These are phyloP conservation scores for Dothiorella sarmentorum DNA, from an alignment of 2,329 filamentous ascomycete species.

Conservation along the genomic window DNA sequence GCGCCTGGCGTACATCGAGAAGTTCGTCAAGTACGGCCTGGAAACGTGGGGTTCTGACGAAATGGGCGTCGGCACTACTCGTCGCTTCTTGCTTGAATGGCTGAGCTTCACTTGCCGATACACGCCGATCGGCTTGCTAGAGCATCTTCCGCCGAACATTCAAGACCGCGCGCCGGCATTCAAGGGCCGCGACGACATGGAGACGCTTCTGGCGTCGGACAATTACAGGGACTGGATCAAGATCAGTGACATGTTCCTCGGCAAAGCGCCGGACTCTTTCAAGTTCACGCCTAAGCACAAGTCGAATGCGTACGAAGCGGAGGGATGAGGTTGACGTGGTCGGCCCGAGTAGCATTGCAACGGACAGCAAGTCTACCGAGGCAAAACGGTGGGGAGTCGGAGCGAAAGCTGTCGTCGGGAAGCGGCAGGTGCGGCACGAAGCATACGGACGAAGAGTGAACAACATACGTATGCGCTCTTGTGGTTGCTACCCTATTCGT, in stretches of 20 bases:
- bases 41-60: conserved; percentile 97
- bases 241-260: conserved; percentile 98
- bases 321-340: conserved; percentile 26
- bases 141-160: conserved; percentile 80
- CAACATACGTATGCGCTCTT: background rate
- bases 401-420: too few relatives aligned
- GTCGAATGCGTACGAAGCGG: conserved; percentile 76
- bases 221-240: conserved; percentile 99
- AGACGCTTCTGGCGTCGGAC: conserved; percentile 85
- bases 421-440: background rate
- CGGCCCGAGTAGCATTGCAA: background rate
- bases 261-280: conserved; percentile 84
- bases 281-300: conserved; percentile 97
- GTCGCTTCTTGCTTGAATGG: conserved; percentile 92
- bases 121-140: conserved; percentile 82
- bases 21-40: conserved; percentile 84
- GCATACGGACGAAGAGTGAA: background rate
- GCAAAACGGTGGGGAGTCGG: too few relatives aligned
- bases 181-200: conserved; percentile 79
- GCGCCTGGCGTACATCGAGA: conserved; percentile 79
- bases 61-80: conserved; percentile 83
- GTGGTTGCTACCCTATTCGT: background rate
- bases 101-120: conserved; percentile 91
- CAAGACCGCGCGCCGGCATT: conserved; percentile 87
- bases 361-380: too few relatives aligned